These are phyloP conservation scores for Sarocladium oryzae DNA, from an alignment of 2,329 filamentous ascomycete species.

Conservation along the genomic window DNA sequence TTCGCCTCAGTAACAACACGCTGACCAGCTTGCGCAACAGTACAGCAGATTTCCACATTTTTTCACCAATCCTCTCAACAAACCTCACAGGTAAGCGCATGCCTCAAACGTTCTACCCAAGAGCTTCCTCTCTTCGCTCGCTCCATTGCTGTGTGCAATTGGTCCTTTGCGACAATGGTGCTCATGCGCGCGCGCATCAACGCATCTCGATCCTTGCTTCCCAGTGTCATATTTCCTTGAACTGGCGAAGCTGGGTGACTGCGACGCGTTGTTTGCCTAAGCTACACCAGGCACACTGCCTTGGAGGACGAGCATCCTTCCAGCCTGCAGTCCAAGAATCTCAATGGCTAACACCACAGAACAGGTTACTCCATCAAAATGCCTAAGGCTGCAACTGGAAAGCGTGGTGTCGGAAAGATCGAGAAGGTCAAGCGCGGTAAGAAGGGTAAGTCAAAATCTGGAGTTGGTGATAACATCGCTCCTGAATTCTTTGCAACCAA, in stretches of 20 bases:
- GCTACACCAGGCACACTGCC: not conserved
- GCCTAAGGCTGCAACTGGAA: constrained; percentile 49
- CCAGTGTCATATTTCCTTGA: not conserved
- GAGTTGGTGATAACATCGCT: not conserved
- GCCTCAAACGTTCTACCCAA: constrained; percentile 2
- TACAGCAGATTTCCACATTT: constrained; percentile 19
- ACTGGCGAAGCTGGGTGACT: not conserved
- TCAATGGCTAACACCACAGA: not conserved
- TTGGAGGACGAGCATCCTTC: too few species aligned
- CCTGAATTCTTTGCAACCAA: not conserved
- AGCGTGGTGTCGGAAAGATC: constrained; percentile 45
- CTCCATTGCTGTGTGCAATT: not conserved
- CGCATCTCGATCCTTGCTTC: not conserved
- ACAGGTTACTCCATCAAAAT: constrained; percentile 35
- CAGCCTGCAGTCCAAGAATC: not conserved
- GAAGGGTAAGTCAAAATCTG: constrained; percentile 45
- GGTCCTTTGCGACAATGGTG: not conserved
- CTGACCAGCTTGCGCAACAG: constrained; percentile 22
- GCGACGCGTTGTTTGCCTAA: not conserved
- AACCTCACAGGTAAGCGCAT: constrained; percentile 13
- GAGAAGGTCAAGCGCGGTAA: constrained; percentile 47
- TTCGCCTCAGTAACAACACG: constrained; percentile 13
- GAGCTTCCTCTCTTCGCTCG: not conserved
- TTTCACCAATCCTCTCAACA: constrained; percentile 10
- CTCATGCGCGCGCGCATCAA: not conserved